Evolutionary conservation across 306 rosid species (phyloP).

Genomic region (Quercus aquifolioides): DNA sequence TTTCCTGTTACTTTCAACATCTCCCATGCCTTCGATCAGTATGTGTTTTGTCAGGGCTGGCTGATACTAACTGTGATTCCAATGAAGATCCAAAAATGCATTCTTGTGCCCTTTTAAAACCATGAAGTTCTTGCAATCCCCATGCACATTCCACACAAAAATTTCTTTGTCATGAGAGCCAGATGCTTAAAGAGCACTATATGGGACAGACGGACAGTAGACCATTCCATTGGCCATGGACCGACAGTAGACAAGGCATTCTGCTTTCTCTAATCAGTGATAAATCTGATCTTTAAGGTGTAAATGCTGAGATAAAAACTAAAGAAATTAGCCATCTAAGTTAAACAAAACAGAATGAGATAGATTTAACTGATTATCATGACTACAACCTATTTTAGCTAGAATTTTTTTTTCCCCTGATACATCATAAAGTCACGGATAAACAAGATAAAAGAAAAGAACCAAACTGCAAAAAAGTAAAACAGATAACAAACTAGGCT

Average conservation of each 20-base stretch:
- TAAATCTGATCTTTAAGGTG: not conserved
- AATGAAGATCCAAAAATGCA: constrained; percentile 90
- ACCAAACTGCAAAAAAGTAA: too few species aligned
- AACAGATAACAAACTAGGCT: too few species aligned
- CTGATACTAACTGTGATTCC: constrained; percentile 81
- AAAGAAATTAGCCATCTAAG: not conserved
- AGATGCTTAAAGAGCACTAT: constrained; percentile 65
- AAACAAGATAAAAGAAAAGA: too few species aligned
- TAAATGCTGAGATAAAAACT: constrained; percentile 7
- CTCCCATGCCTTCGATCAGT: too few species aligned
- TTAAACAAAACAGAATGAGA: not conserved
- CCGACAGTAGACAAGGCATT: constrained; percentile 67
- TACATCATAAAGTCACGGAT: too few species aligned
- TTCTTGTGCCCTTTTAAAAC: constrained; percentile 92
- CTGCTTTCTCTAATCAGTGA: not conserved
- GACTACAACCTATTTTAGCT: not conserved
- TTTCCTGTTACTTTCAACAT: too few species aligned
- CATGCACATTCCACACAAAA: constrained; percentile 85
- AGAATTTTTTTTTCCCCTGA: not conserved
- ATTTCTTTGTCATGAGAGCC: constrained; percentile 85
- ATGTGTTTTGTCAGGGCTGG: constrained; percentile 63
- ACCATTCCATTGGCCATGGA: constrained; percentile 91
- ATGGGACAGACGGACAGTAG: constrained; percentile 73
- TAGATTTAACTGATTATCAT: not conserved
- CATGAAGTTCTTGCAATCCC: constrained; percentile 88